Conservation (phyloP, 805 yeast species). For the Metschnikowia peoriensis region DNA sequence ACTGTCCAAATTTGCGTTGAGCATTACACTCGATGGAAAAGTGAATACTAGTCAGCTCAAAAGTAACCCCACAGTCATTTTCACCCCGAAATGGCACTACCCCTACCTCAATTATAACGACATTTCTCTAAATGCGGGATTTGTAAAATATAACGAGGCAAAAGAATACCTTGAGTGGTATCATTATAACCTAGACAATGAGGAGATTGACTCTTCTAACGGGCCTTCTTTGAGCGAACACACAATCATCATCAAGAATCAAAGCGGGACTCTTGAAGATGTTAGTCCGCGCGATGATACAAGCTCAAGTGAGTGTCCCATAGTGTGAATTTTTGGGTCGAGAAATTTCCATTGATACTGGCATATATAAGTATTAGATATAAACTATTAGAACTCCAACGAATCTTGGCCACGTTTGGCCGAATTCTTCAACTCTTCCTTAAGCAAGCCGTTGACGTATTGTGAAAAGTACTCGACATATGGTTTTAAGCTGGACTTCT, state of each 20-base stretch:
- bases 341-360: constrained; percentile 21
- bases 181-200: constrained; percentile 40
- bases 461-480: constrained; percentile 64
- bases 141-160: constrained; percentile 48
- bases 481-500: constrained; percentile 67
- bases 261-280: constrained; percentile 36
- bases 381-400: constrained; percentile 29
- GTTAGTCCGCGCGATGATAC: constrained; percentile 7
- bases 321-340: background rate
- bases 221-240: constrained; percentile 17
- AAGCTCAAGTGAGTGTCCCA: constrained; percentile 4
- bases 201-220: constrained; percentile 8
- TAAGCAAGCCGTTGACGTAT: constrained; percentile 57
- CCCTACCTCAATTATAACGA: constrained; percentile 46
- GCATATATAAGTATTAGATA: constrained; percentile 15
- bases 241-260: constrained; percentile 36
- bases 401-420: constrained; percentile 28
- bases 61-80: constrained; percentile 54
- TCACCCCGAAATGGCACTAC: constrained; percentile 72
- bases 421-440: constrained; percentile 48
- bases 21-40: constrained; percentile 30
- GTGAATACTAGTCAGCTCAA: background rate
- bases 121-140: constrained; percentile 56
- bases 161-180: constrained; percentile 69
- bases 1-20: constrained; percentile 45